Evolutionary conservation across 2,329 filamentous ascomycete species (phyloP), one percentile per base, ranked within the genome.

Genomic region (Elsinoe fawcettii): DNA sequence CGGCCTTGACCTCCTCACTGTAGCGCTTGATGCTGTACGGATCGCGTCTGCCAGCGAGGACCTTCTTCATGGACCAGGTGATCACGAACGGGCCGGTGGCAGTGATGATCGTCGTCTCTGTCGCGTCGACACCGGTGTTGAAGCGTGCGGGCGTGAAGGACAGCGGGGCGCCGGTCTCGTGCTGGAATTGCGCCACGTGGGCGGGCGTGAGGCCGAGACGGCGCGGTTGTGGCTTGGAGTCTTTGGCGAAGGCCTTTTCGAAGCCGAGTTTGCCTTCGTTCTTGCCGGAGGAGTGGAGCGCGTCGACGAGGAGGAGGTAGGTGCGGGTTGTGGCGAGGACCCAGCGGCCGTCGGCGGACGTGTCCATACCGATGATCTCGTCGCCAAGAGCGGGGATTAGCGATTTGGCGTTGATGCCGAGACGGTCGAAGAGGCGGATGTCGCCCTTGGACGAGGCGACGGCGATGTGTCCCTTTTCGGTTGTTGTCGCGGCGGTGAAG

Each of bases 261-360:
- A 99, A 99, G 1, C 93, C 93, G n/a, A 99, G 85, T 73, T 96
- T 96, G 68, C 93, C 93, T 68, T 93, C 90, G 63, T 97, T 95
- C 79, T 96, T 97, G 70, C 93, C 93, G 1, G 85, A 82, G 68
- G 93, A 90, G 68, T 99, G 93, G 64, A 92, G 74, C 0, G 90
- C 84, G 67, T 99, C 93, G 61, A 99, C 90, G 60, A 99, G 85
- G 6, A 99, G 82, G 11, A 99, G 83, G 69, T 97, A 99, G 3
- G 92, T 99, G 46, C 87, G 84, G 65, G 92, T 96, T 1, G 93
- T 99, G 16, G 88, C 93, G 32, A 99, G 80, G 16, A 99, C 84
- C 92, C 92, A 99, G 65, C 90, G 88, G 53, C 93, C 93, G 70
- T 99, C 90, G 6, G 93, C 93, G 54, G 90, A 95, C 9, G 96